Percentiles rank a stretch among this genome's conserved stretches.
phyloP scores from a whole-genome alignment of 1,284 basidiomycete species.

The Chalciporus sp. region DNA sequence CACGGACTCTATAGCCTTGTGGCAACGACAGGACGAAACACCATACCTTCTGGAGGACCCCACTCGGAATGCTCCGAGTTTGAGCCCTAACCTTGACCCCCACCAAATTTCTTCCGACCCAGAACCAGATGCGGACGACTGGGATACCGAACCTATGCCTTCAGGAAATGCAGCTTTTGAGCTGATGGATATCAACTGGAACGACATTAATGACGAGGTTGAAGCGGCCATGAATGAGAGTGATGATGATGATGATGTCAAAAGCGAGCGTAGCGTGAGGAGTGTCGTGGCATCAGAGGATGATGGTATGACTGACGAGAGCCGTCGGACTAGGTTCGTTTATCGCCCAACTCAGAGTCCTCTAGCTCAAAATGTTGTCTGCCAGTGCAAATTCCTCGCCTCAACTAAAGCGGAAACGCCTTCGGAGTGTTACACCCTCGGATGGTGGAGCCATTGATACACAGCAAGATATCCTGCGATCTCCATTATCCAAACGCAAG shows the following conservation, averaged over 20 bases:
- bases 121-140: constrained; percentile 64
- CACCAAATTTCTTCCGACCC: constrained; percentile 66
- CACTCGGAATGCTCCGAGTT: constrained; percentile 35
- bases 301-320: constrained; percentile 32
- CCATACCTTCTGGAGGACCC: constrained; percentile 68
- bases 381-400: constrained; percentile 51
- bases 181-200: constrained; percentile 69
- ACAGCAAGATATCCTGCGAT: constrained; percentile 48
- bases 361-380: constrained; percentile 9
- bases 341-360: background rate
- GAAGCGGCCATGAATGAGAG: constrained; percentile 84
- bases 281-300: constrained; percentile 37
- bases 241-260: constrained; percentile 49
- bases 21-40: constrained; percentile 74
- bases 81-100: constrained; percentile 51
- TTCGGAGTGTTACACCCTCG: constrained; percentile 71
- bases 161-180: constrained; percentile 41
- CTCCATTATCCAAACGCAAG: constrained; percentile 77
- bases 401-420: constrained; percentile 59
- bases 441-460: constrained; percentile 46
- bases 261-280: constrained; percentile 36
- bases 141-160: constrained; percentile 52
- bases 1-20: constrained; percentile 80
- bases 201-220: constrained; percentile 83
- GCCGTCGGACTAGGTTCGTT: constrained; percentile 31